phyloP scores from a whole-genome alignment of 1,284 basidiomycete species.

The Boletus calvinii region DNA sequence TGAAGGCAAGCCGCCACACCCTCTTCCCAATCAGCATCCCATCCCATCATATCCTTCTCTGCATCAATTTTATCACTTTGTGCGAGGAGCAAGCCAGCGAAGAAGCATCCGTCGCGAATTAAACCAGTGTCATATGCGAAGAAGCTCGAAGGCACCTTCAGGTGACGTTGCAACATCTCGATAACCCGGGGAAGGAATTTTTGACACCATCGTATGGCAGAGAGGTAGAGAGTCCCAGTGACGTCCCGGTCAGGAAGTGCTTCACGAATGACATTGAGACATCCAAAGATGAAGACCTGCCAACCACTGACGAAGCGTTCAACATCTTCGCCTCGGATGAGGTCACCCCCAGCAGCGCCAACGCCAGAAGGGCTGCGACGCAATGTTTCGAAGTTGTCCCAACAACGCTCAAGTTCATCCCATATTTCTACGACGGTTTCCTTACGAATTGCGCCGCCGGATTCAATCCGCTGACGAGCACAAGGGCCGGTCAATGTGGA shows the following conservation, averaged over 20 bases:
- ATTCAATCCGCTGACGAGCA: slow-evolving; percentile 56
- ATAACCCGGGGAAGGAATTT: slow-evolving; percentile 57
- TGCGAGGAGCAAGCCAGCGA: slow-evolving; percentile 71
- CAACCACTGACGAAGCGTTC: slow-evolving; percentile 57
- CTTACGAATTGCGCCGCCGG: slow-evolving; percentile 53
- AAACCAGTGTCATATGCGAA: slow-evolving; percentile 83
- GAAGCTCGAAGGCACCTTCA: slow-evolving; percentile 47
- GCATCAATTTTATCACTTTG: slow-evolving; percentile 40
- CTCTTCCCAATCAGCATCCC: slow-evolving; percentile 57
- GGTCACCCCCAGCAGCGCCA: slow-evolving; percentile 37
- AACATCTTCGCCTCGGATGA: slow-evolving; percentile 54
- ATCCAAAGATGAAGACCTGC: slow-evolving; percentile 53
- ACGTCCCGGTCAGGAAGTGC: slow-evolving; percentile 34
- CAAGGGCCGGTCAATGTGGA: slow-evolving; percentile 69
- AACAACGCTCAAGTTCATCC: slow-evolving; percentile 76
- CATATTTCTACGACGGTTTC: slow-evolving; percentile 69
- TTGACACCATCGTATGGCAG: slow-evolving; percentile 51
- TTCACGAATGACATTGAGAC: slow-evolving; percentile 45
- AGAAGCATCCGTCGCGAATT: slow-evolving; percentile 78
- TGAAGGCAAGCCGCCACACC: slow-evolving; percentile 69
- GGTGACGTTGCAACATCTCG: slow-evolving; percentile 58
- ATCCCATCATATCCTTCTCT: slow-evolving; percentile 44
- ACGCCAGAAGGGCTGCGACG: slow-evolving; percentile 38
- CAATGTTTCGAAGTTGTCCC: slow-evolving; percentile 76
- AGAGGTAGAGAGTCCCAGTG: slow-evolving; percentile 41